A percentile compares a stretch with the other conserved stretches of the same genome.
Evolutionary conservation across 495 filamentous ascomycete species (phyloP).

Genomic region (Amniculicola lignicola): DNA sequence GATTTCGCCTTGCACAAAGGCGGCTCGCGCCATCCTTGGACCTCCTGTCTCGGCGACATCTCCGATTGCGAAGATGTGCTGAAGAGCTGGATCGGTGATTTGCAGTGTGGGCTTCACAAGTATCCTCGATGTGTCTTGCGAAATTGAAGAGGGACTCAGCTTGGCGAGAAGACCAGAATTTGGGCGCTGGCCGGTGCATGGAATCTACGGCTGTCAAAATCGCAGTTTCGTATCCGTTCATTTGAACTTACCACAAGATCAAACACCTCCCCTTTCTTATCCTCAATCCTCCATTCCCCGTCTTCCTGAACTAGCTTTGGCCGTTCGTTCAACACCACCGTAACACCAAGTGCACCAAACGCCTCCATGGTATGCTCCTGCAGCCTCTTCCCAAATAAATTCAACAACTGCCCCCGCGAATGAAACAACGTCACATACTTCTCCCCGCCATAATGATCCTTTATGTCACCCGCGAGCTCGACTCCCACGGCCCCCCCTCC

Average conservation of each 20-base stretch:
- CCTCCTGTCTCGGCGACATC: slow-evolving; percentile 60
- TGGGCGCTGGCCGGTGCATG: slow-evolving; percentile 57
- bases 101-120: slow-evolving; percentile 57
- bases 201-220: slow-evolving; percentile 37
- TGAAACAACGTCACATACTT: slow-evolving; percentile 59
- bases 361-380: slow-evolving; percentile 46
- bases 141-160: slow-evolving; percentile 48
- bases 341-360: slow-evolving; percentile 45
- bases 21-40: slow-evolving; percentile 55
- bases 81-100: slow-evolving; percentile 47
- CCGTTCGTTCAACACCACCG: slow-evolving; percentile 45
- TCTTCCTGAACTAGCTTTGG: slow-evolving; percentile 4
- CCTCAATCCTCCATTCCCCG: slow-evolving; percentile 30
- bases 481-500: slow-evolving; percentile 63
- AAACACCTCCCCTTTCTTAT: slow-evolving; percentile 29
- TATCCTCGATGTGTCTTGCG: slow-evolving; percentile 49
- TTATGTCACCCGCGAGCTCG: slow-evolving; percentile 59
- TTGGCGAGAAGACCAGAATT: slow-evolving; percentile 50
- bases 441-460: slow-evolving; percentile 54
- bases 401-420: slow-evolving; percentile 53
- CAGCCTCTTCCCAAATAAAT: slow-evolving; percentile 50
- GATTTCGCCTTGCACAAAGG: slow-evolving; percentile 50
- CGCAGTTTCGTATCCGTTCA: too few species aligned
- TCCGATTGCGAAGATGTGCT: slow-evolving; percentile 57
- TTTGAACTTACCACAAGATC: slow-evolving; percentile 43